phyloP scores from a whole-genome alignment of 2,329 filamentous ascomycete genomes.

The Stagonosporopsis tanaceti region DNA sequence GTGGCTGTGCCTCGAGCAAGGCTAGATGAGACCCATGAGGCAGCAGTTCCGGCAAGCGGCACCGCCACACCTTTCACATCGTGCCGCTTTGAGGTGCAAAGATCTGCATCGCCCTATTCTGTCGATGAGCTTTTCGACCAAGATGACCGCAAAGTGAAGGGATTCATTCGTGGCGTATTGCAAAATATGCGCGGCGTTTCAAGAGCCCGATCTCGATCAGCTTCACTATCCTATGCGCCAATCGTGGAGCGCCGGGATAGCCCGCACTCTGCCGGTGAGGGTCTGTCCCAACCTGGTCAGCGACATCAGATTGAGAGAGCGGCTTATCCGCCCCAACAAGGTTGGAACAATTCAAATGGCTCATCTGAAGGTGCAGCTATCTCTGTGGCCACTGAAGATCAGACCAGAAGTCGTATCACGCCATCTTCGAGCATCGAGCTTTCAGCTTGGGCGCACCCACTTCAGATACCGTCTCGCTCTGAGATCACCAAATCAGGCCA shows the following conservation, averaged over 20 bases:
- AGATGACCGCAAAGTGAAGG: slow-evolving; percentile 26
- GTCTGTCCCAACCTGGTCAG: slow-evolving; percentile 9
- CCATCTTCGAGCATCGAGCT: not conserved
- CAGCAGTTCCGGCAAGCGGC: slow-evolving; percentile 11
- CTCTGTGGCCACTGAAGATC: slow-evolving; percentile 12
- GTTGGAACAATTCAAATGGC: slow-evolving; percentile 2
- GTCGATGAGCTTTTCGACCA: slow-evolving; percentile 10
- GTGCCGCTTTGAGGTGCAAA: slow-evolving; percentile 7
- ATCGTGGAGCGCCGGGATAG: slow-evolving; percentile 17
- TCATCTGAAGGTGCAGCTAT: slow-evolving; percentile 6
- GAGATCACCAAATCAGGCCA: slow-evolving; percentile 7
- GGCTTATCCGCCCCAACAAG: not conserved
- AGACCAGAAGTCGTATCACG: slow-evolving; percentile 24
- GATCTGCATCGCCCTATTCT: slow-evolving; percentile 12
- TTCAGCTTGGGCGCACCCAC: slow-evolving; percentile 20
- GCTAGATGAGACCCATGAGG: slow-evolving; percentile 4
- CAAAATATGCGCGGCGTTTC: slow-evolving; percentile 34
- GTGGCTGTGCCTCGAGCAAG: slow-evolving; percentile 7
- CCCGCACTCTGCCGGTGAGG: slow-evolving; percentile 11
- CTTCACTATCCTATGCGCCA: slow-evolving; percentile 21
- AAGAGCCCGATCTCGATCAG: slow-evolving; percentile 28
- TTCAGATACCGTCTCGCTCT: slow-evolving; percentile 8
- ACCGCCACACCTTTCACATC: slow-evolving; percentile 22
- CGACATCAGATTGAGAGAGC: not conserved
- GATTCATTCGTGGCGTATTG: slow-evolving; percentile 33